Evolutionary conservation across 768 basidiomycete genomes (phyloP).

Genomic region (Suillus luteus): DNA sequence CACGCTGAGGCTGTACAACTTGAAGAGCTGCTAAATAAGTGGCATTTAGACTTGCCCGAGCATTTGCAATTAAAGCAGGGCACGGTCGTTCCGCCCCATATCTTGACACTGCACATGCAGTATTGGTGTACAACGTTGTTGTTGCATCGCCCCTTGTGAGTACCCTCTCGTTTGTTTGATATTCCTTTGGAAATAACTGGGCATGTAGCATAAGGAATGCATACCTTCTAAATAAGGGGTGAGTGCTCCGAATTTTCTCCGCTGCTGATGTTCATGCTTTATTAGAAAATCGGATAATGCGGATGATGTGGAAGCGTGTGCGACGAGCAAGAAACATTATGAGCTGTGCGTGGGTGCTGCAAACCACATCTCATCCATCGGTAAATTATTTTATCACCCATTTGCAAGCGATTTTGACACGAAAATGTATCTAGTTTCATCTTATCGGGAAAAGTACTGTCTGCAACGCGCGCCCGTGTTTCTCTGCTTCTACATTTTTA

Average conservation of each 20-base stretch:
- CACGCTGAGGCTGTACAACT: constrained; percentile 57
- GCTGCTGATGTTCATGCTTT: neutral
- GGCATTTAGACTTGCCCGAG: constrained; percentile 71
- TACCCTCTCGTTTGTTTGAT: constrained; percentile 18
- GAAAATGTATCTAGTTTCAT: constrained; percentile 40
- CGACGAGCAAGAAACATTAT: constrained; percentile 61
- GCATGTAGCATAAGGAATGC: constrained; percentile 29
- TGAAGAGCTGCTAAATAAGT: constrained; percentile 68
- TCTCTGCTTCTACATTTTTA: constrained; percentile 78
- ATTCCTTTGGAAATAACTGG: neutral
- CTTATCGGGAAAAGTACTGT: constrained; percentile 65
- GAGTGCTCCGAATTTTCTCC: constrained; percentile 18
- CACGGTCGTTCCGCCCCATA: constrained; percentile 55
- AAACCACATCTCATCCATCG: constrained; percentile 75
- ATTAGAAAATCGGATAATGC: constrained; percentile 39
- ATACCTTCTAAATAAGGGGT: constrained; percentile 40
- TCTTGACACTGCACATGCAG: constrained; percentile 80
- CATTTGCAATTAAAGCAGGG: constrained; percentile 66
- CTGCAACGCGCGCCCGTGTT: constrained; percentile 67
- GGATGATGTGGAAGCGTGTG: constrained; percentile 56
- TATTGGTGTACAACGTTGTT: constrained; percentile 81
- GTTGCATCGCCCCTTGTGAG: constrained; percentile 80
- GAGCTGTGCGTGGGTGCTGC: constrained; percentile 76
- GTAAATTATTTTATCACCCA: constrained; percentile 35
- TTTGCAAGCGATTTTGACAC: constrained; percentile 8